Percentiles rank a stretch among this genome's conserved stretches.
Evolutionary conservation across 2,329 filamentous ascomycete genomes (phyloP).

Genomic region (Alternaria gansuensis): DNA sequence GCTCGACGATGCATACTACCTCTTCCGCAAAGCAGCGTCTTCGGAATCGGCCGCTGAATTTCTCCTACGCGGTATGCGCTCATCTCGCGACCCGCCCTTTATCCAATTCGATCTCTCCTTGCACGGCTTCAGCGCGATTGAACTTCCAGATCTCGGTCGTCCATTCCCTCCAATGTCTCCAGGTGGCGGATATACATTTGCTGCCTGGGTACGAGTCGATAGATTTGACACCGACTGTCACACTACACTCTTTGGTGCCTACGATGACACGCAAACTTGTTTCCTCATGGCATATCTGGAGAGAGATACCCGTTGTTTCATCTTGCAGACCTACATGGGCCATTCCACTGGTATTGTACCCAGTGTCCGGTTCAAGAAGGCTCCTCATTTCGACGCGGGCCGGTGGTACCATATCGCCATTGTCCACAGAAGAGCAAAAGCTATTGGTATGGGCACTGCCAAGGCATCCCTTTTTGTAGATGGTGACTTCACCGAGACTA

Average conservation of each 20-base stretch:
- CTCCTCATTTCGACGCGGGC: conserved; percentile 75
- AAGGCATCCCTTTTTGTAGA: conserved; percentile 90
- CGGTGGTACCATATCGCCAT: conserved; percentile 94
- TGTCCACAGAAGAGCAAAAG: conserved; percentile 80
- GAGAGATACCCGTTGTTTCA: conserved; percentile 91
- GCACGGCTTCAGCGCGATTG: conserved; percentile 87
- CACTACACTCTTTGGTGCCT: conserved; percentile 95
- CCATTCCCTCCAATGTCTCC: conserved; percentile 82
- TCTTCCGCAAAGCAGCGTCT: conserved; percentile 68
- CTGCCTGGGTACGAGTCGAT: conserved; percentile 88
- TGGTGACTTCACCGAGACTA: conserved; percentile 91
- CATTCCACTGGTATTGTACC: conserved; percentile 72
- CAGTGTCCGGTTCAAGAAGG: conserved; percentile 94
- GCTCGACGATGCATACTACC: conserved; percentile 82
- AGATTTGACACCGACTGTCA: conserved; percentile 84
- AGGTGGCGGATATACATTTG: conserved; percentile 83
- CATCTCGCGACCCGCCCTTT: conserved; percentile 79
- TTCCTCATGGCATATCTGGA: conserved; percentile 95
- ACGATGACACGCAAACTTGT: conserved; percentile 89
- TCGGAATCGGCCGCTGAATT: conserved; percentile 70
- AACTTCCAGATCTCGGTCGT: conserved; percentile 84
- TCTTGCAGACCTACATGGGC: conserved; percentile 92
- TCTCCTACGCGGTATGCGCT: conserved; percentile 74
- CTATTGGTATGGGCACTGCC: conserved; percentile 71
- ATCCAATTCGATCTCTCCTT: conserved; percentile 94